A percentile compares a stretch with the other conserved stretches of the same genome.
phyloP scores from a whole-genome alignment of 768 basidiomycete genomes.

The Multifurca ochricompacta region DNA sequence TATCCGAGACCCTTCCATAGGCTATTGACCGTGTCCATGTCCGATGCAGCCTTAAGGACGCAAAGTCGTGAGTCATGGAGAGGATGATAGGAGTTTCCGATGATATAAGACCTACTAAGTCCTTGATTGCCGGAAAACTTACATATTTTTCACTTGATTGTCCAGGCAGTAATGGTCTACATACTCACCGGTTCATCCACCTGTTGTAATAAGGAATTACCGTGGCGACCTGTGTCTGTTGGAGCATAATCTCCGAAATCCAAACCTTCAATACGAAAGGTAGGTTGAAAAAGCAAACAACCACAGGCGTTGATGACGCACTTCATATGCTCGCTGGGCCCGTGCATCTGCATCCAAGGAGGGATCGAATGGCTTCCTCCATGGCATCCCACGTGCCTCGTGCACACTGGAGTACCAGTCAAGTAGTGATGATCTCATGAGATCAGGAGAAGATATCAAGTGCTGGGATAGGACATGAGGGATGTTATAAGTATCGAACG shows the following conservation, averaged over 20 bases:
- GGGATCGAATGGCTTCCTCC: conserved; percentile 69
- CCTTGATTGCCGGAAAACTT: conserved; percentile 79
- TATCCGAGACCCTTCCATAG: conserved; percentile 92
- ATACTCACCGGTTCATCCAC: conserved; percentile 73
- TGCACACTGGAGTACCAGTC: conserved; percentile 68
- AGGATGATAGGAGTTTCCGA: not conserved
- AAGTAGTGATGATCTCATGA: conserved; percentile 44
- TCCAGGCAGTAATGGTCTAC: not conserved
- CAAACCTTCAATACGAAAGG: conserved; percentile 48
- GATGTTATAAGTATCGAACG: conserved; percentile 1
- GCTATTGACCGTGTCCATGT: conserved; percentile 78
- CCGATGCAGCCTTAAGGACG: conserved; percentile 46
- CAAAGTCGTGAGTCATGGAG: conserved; percentile 15
- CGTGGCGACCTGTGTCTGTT: conserved; percentile 90
- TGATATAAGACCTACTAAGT: conserved; percentile 44
- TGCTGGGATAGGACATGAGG: conserved; percentile 41
- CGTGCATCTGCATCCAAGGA: conserved; percentile 47
- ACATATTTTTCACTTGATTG: not conserved
- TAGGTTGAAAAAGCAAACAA: not conserved
- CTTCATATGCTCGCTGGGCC: conserved; percentile 89
- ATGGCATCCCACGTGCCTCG: conserved; percentile 77
- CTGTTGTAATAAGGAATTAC: conserved; percentile 90
- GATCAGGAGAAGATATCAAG: conserved; percentile 33
- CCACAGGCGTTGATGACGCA: conserved; percentile 28
- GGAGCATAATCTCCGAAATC: conserved; percentile 92